These are phyloP conservation scores for Penicillium crystallinum DNA, from an alignment of 495 filamentous ascomycete genomes.

Conservation along the genomic window DNA sequence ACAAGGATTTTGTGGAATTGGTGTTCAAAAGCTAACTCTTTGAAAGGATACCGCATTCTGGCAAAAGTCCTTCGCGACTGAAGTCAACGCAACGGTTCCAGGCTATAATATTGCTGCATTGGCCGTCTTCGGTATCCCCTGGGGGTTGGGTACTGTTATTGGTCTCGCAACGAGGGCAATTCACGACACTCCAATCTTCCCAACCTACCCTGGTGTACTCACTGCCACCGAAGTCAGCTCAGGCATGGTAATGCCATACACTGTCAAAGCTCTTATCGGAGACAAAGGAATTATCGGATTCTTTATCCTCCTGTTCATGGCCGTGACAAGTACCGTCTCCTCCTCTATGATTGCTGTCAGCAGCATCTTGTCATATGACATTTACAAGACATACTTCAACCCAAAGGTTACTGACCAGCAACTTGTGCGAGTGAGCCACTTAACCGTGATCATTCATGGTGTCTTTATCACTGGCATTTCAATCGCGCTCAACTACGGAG, in stretches of 20 bases:
- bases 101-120: slow-evolving; percentile 43
- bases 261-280: slow-evolving; percentile 46
- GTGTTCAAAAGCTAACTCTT: neutral
- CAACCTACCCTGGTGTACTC: slow-evolving; percentile 46
- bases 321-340: slow-evolving; percentile 45
- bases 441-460: slow-evolving; percentile 34
- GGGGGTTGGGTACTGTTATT: slow-evolving; percentile 46
- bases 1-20: neutral
- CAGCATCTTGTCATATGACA: slow-evolving; percentile 41
- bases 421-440: slow-evolving; percentile 33
- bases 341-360: slow-evolving; percentile 45
- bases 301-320: slow-evolving; percentile 52
- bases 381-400: slow-evolving; percentile 54
- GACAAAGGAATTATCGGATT: slow-evolving; percentile 43
- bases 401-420: slow-evolving; percentile 30
- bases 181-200: slow-evolving; percentile 43
- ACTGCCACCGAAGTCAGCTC: slow-evolving; percentile 37
- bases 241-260: slow-evolving; percentile 45
- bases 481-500: slow-evolving; percentile 35
- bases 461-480: slow-evolving; percentile 36
- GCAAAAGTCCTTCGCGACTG: slow-evolving; percentile 47
- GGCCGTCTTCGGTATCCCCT: slow-evolving; percentile 46
- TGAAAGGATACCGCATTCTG: slow-evolving; percentile 47
- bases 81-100: slow-evolving; percentile 38
- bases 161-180: slow-evolving; percentile 44